A percentile compares a stretch with the other conserved stretches of the same genome.
These are phyloP conservation scores for Aspergillus sparsus DNA, from an alignment of 495 filamentous ascomycete species.

Conservation along the genomic window DNA sequence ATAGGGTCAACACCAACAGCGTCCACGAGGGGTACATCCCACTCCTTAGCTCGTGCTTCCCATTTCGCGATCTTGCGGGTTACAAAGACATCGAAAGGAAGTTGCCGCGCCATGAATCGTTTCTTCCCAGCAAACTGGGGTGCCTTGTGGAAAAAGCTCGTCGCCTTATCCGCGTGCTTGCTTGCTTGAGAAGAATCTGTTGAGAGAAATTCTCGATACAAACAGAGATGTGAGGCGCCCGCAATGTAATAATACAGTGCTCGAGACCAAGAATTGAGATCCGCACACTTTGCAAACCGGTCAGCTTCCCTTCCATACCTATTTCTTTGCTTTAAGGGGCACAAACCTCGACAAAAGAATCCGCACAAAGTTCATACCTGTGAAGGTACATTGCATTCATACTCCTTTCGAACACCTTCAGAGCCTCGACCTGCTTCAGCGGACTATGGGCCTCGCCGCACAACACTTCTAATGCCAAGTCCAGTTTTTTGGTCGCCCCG, in stretches of 20 bases:
- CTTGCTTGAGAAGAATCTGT: conserved; percentile 52
- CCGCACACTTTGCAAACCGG: conserved; percentile 55
- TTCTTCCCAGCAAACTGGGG: conserved; percentile 81
- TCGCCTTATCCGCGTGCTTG: conserved; percentile 62
- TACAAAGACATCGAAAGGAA: conserved; percentile 91
- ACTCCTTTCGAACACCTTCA: conserved; percentile 82
- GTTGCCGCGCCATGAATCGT: conserved; percentile 80
- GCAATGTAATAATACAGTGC: conserved; percentile 89
- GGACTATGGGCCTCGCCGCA: conserved; percentile 58
- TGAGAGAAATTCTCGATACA: conserved; percentile 63
- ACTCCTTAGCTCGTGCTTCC: conserved; percentile 74
- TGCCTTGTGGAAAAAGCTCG: conserved; percentile 68
- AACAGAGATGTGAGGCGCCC: conserved; percentile 71
- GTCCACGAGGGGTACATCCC: conserved; percentile 71
- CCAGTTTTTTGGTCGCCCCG: conserved; percentile 64
- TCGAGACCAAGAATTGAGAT: conserved; percentile 89
- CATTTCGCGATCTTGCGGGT: conserved; percentile 84
- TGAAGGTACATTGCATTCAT: conserved; percentile 79
- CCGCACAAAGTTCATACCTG: conserved; percentile 67
- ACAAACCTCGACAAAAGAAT: conserved; percentile 66
- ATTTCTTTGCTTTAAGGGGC: neutral
- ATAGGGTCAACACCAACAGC: conserved; percentile 80
- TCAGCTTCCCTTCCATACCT: conserved; percentile 10
- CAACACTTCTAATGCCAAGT: conserved; percentile 67
- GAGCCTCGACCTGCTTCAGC: conserved; percentile 80